Base-by-base conservation (phyloP, 352 stramenopile genomes). In the Globisporangium orthogonon region DNA sequence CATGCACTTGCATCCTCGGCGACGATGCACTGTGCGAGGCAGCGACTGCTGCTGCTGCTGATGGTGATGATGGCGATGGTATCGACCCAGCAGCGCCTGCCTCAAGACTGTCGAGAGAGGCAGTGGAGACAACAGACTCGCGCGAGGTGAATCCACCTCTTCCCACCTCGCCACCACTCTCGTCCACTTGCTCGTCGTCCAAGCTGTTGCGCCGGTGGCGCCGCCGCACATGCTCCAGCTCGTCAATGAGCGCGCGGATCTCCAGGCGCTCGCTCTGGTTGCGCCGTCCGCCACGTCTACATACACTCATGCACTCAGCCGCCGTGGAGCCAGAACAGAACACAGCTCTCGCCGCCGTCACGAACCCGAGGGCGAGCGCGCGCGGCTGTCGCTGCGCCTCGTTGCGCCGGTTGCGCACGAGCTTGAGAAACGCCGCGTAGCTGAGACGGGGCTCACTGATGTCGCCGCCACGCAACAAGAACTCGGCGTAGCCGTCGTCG, bases 401-500 rank as follows among this genome's bases (percentile, higher is more conserved):
- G 41, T 74, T 69, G 18, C 79, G 65, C 48, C 79, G 62, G 61
- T 89, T 89, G 29, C 79, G 79, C 31, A 89, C 71, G 6, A 86
- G 69, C 63, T 86, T 87, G 18, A 87, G 57, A 55, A 89, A 89
- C 6, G 76, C 69, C 7, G 73, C 41, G 64, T 89, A 87, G 14
- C 46, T 65, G 40, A 89, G 65, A 33, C 75, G 67, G 30, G 69
- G 74, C 52, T 89, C 79, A 56, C 74, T 75, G 7, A 83, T 44
- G 50, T 70, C 79, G 18, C 79, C 79, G 44, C 76, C 76, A 45
- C 82, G 70, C 50, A 83, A 78, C 53, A 83, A 85, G 52, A 85
- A 89, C 68, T 86, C 76, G 60, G 85, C 76, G 56, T 87, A 86
- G 4, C 66, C 79, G 23, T 86, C 70, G 43, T 82, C 69, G n/a